phyloP scores from a whole-genome alignment of 495 filamentous ascomycete genomes.

The Daldinia childiae region DNA sequence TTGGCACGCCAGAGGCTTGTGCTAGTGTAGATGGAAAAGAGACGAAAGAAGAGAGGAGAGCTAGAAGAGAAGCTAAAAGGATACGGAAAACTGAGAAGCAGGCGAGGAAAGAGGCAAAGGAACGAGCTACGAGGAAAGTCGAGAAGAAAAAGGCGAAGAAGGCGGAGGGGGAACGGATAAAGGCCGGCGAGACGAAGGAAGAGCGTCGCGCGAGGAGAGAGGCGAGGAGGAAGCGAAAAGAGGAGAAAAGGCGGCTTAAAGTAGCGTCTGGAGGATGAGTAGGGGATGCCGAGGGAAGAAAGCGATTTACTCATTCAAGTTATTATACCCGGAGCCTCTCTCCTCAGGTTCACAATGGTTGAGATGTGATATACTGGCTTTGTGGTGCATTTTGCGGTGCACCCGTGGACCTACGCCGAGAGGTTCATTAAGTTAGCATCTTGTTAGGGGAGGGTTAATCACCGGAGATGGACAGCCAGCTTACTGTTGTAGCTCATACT shows the following conservation, averaged over 20 bases:
- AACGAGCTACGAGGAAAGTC: conserved; percentile 38
- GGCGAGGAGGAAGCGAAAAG: conserved; percentile 51
- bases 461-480: not conserved
- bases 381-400: not conserved
- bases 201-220: conserved; percentile 51
- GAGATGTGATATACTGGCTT: not conserved
- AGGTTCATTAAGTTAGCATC: not conserved
- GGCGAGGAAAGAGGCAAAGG: conserved; percentile 40
- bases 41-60: conserved; percentile 49
- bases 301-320: not conserved
- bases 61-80: conserved; percentile 49
- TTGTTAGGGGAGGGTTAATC: not conserved
- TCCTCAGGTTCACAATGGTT: not conserved
- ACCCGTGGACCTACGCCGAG: not conserved
- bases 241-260: conserved; percentile 50
- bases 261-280: conserved; percentile 23
- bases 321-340: not conserved
- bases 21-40: conserved; percentile 43
- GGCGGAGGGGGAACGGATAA: conserved; percentile 41
- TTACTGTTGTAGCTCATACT: conserved; percentile 17
- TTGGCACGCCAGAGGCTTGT: conserved; percentile 44
- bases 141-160: conserved; percentile 48
- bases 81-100: conserved; percentile 53
- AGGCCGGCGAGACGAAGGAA: conserved; percentile 49
- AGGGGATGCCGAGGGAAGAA: not conserved